Percentiles rank a stretch among this genome's conserved stretches.
phyloP scores from a whole-genome alignment of 805 yeast species.

The Maudiozyma serrabonitensis region DNA sequence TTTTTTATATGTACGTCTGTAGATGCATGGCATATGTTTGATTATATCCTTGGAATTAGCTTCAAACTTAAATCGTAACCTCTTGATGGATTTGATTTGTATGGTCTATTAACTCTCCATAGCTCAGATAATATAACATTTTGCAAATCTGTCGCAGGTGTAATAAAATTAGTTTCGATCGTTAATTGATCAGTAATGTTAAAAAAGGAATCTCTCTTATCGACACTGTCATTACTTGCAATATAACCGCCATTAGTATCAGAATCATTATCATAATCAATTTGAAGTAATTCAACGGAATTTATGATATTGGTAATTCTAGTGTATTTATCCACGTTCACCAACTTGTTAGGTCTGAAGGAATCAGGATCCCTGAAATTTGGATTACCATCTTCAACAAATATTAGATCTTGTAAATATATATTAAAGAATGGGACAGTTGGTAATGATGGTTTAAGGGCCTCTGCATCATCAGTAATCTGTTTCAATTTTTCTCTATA shows the following conservation, averaged over 20 bases:
- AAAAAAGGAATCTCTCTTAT: slow-evolving; percentile 21
- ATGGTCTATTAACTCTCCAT: slow-evolving; percentile 58
- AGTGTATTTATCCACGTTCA: slow-evolving; percentile 66
- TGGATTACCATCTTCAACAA: slow-evolving; percentile 74
- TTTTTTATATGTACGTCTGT: neutral
- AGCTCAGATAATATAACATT: slow-evolving; percentile 56
- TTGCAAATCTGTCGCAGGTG: slow-evolving; percentile 30
- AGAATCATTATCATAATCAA: slow-evolving; percentile 34
- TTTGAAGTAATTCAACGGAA: slow-evolving; percentile 59
- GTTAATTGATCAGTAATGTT: slow-evolving; percentile 18
- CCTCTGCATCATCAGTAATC: slow-evolving; percentile 35
- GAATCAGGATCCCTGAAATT: slow-evolving; percentile 52
- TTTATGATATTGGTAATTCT: slow-evolving; percentile 58
- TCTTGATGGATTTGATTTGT: slow-evolving; percentile 52
- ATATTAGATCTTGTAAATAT: slow-evolving; percentile 69
- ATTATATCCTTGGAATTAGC: slow-evolving; percentile 23
- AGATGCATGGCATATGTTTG: neutral
- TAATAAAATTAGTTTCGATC: slow-evolving; percentile 22
- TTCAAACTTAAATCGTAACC: slow-evolving; percentile 63
- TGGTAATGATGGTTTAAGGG: slow-evolving; percentile 35
- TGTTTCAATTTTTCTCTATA: slow-evolving; percentile 56
- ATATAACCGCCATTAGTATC: neutral
- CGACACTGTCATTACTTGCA: slow-evolving; percentile 8
- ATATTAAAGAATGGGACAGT: slow-evolving; percentile 69
- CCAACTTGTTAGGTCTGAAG: slow-evolving; percentile 38